These are phyloP conservation scores for Rhodotorula graminis DNA, from an alignment of 768 basidiomycete genomes.

Conservation along the genomic window DNA sequence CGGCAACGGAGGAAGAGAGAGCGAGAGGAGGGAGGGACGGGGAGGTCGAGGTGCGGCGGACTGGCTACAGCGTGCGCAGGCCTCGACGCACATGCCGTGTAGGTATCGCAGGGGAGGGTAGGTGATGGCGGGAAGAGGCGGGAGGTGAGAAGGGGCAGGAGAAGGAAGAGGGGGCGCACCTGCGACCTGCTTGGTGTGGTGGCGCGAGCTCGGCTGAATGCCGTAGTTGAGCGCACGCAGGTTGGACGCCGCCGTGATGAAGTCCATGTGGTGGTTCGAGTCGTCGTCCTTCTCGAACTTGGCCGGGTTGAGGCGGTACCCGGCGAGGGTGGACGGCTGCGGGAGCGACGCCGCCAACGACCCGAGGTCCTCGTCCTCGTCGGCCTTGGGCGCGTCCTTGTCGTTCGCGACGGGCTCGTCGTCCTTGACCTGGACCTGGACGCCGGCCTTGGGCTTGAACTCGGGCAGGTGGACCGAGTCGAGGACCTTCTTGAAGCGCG, in stretches of 20 bases:
- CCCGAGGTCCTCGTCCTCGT: slow-evolving; percentile 54
- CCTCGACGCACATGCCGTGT: no score
- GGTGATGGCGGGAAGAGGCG: no score
- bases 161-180: neutral
- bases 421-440: slow-evolving; percentile 90
- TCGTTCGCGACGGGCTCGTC: slow-evolving; percentile 69
- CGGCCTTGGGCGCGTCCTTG: slow-evolving; percentile 32
- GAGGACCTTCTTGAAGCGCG: slow-evolving; percentile 74
- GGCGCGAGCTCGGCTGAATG: slow-evolving; percentile 77
- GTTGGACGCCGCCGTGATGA: slow-evolving; percentile 93
- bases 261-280: slow-evolving; percentile 95
- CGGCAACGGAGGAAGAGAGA: no score
- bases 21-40: no score
- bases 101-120: no score
- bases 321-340: slow-evolving; percentile 81
- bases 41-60: no score
- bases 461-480: slow-evolving; percentile 79
- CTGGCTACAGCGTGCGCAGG: no score
- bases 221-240: slow-evolving; percentile 91
- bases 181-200: slow-evolving; percentile 73
- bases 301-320: slow-evolving; percentile 90
- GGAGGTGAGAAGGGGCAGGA: neutral
- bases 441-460: slow-evolving; percentile 85
- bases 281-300: slow-evolving; percentile 99
- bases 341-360: slow-evolving; percentile 68